Conservation (phyloP, 225 moss, liverwort and hornwort species). For the Pseudoscleropodium purum region DNA sequence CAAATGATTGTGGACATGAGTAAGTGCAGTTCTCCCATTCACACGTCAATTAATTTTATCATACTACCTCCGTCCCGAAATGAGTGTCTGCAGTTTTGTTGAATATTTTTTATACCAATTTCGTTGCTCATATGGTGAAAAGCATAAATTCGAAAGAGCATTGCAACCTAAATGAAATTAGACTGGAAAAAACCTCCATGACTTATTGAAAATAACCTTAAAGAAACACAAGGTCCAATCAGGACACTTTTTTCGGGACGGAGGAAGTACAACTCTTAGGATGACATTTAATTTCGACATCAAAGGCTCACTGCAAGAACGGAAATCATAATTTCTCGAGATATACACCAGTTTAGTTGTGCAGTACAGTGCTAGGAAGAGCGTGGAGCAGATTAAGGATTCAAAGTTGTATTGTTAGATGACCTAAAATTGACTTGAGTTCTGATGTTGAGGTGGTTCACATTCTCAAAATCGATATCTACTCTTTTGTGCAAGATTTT, state of each 20-base stretch:
- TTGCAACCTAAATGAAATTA: not conserved
- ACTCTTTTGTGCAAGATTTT: not conserved
- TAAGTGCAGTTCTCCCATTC: slow-evolving; percentile 13
- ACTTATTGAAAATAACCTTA: not conserved
- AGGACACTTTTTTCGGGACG: not conserved
- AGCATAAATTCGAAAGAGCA: not conserved
- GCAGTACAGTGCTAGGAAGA: not conserved
- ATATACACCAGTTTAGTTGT: not conserved
- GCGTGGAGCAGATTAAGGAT: not conserved
- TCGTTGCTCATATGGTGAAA: not conserved
- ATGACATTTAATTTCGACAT: not conserved
- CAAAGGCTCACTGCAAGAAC: not conserved
- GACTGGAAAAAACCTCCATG: not conserved
- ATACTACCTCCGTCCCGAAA: not conserved
- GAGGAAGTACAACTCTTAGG: not conserved
- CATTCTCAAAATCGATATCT: not conserved
- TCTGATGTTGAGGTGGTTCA: not conserved
- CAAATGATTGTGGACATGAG: slow-evolving; percentile 96
- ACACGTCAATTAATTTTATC: not conserved
- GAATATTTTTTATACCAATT: not conserved
- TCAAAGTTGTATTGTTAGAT: not conserved
- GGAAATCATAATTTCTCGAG: not conserved
- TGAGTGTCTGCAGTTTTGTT: not conserved
- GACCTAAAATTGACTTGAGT: not conserved
- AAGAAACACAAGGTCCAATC: not conserved